These are phyloP conservation scores for Protomyces pachydermus DNA, from an alignment of 1,139 yeast species.

Conservation along the genomic window DNA sequence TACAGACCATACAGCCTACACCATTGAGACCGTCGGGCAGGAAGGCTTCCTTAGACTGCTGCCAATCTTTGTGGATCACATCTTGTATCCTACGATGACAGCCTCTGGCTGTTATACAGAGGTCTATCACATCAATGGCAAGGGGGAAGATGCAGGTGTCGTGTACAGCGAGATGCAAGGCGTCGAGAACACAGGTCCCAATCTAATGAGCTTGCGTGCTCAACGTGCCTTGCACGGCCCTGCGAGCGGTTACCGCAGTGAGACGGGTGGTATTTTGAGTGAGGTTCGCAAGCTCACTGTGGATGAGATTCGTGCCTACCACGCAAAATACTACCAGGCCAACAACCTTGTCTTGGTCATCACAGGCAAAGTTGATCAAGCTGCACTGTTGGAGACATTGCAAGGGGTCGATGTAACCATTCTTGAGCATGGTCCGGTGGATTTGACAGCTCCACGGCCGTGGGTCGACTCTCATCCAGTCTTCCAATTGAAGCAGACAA, in stretches of 20 bases:
- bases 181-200: conserved; percentile 75
- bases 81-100: conserved; percentile 76
- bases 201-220: conserved; percentile 44
- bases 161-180: conserved; percentile 98
- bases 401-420: conserved; percentile 57
- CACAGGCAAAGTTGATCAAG: conserved; percentile 76
- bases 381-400: conserved; percentile 60
- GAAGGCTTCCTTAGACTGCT: conserved; percentile 78
- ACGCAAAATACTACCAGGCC: conserved; percentile 66
- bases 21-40: conserved; percentile 92
- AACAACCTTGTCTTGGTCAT: conserved; percentile 78
- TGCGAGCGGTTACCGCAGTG: conserved; percentile 75
- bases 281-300: conserved; percentile 70
- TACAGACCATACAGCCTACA: conserved; percentile 91
- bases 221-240: conserved; percentile 52
- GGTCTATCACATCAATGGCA: conserved; percentile 88
- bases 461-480: conserved; percentile 67
- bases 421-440: conserved; percentile 36
- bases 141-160: conserved; percentile 90
- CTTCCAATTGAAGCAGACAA: conserved; percentile 41
- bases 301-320: conserved; percentile 71
- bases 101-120: conserved; percentile 91
- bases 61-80: conserved; percentile 86
- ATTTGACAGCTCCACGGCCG: conserved; percentile 50
- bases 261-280: conserved; percentile 85